A percentile compares a stretch with the other conserved stretches of the same genome.
These are phyloP conservation scores for Mayamaea pseudoterrestris DNA, from an alignment of 108 stramenopile species.

Conservation along the genomic window DNA sequence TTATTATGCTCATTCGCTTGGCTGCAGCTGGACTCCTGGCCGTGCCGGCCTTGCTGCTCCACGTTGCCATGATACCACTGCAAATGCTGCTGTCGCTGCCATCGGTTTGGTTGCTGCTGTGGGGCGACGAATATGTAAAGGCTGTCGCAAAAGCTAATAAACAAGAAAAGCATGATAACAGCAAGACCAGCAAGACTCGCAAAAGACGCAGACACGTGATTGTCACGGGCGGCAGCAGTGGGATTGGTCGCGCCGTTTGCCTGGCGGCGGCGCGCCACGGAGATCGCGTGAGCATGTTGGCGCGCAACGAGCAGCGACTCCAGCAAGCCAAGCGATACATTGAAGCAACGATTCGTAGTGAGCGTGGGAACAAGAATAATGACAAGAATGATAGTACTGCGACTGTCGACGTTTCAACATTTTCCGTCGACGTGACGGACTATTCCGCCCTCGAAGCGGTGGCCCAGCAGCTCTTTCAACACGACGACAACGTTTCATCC, in stretches of 20 bases:
- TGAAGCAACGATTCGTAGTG: too few species aligned
- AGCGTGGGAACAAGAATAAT: neutral
- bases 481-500: constrained; percentile 7
- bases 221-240: constrained; percentile 73
- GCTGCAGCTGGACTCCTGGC: constrained; percentile 48
- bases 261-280: constrained; percentile 39
- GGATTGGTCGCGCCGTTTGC: constrained; percentile 77
- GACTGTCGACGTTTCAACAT: constrained; percentile 10
- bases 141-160: constrained; percentile 20
- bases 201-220: constrained; percentile 34
- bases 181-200: too few species aligned
- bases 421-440: constrained; percentile 60
- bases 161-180: neutral
- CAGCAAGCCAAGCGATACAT: constrained; percentile 41
- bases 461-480: constrained; percentile 18
- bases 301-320: constrained; percentile 46
- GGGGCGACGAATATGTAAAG: constrained; percentile 29
- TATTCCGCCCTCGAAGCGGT: constrained; percentile 21
- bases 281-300: constrained; percentile 53
- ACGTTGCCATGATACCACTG: too few species aligned
- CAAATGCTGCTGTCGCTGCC: constrained; percentile 36
- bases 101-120: constrained; percentile 44
- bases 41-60: constrained; percentile 36
- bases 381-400: neutral
- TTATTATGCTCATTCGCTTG: too few species aligned